Base-by-base conservation (phyloP, 768 basidiomycete genomes). In the Mycena latifolia region DNA sequence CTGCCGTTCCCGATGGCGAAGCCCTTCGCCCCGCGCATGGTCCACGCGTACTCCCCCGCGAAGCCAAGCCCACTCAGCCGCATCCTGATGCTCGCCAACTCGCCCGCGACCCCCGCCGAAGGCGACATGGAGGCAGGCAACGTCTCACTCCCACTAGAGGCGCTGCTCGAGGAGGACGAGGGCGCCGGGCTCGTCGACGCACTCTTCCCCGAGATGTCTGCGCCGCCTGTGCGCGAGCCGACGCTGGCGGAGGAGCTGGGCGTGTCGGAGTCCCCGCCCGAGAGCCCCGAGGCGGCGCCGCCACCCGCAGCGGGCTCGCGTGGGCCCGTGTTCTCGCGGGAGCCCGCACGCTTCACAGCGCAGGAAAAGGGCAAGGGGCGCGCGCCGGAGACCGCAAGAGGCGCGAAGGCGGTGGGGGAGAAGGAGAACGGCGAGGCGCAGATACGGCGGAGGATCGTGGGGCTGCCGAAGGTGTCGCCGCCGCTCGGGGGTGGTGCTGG, bases 21-120 rank as follows among this genome's bases (percentile, higher is more conserved):
- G 71, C 91, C 92, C 14, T 79, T 89, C 53, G 89, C 86, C 2
- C 77, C 82, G 58, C 87, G 84, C 60, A 92, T 92, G 89, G 82
- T 86, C 5, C 93, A 95, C 67, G 92, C 92, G 0, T 95, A 94
- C 67, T 94, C 93, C 0, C 93, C 93, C 29, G 89, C 82, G 3
- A 90, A 88, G 74, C 93, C 93, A 0, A 93, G 92, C 67, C 93
- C 93, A 3, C 82, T 95, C 33, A 93, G 91, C 65, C 86, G 92
- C 14, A 93, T 94, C 57, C 82, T 94, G 25, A 87, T 89, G 88
- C 81, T 94, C 46, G 84, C 82, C 5, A 80, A 89, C 66, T 92
- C 91, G 0, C 89, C 89, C 6, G 76, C 82, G 37, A 81, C 78
- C 54, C 27, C 25, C 28, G 61, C 51, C 9, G 72, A 75, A 41